Conservation (phyloP, 805 yeast species). For the Ogataea salicorniae region DNA sequence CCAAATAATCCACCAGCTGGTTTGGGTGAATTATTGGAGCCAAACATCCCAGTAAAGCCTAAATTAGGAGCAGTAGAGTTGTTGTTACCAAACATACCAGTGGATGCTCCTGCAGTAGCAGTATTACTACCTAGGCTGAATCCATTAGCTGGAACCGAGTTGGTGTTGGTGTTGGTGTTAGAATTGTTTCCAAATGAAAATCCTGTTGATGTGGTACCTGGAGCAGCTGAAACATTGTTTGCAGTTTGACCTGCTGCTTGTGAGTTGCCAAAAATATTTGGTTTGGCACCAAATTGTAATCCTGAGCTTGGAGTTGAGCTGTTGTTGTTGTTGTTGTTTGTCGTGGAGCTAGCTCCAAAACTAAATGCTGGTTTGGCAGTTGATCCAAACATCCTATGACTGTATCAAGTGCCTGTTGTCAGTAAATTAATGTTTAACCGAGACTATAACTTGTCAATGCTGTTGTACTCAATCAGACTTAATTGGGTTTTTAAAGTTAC, state of each 20-base stretch:
- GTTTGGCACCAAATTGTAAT: constrained; percentile 8
- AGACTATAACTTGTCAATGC: too few relatives aligned
- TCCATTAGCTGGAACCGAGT: constrained; percentile 1
- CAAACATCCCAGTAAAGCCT: too few relatives aligned
- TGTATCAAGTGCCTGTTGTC: not conserved
- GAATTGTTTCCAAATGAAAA: constrained; percentile 11
- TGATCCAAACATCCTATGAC: constrained; percentile 21
- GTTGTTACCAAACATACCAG: constrained; percentile 34
- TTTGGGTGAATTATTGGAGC: constrained; percentile 2
- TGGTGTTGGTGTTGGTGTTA: constrained; percentile 5
- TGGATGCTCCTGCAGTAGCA: constrained; percentile 34
- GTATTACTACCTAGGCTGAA: not conserved
- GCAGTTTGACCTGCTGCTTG: constrained; percentile 20
- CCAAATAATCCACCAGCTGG: constrained; percentile 4
- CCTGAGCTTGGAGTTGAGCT: constrained; percentile 2
- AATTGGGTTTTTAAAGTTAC: too few relatives aligned
- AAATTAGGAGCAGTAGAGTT: not conserved
- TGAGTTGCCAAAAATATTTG: constrained; percentile 24
- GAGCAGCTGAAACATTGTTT: constrained; percentile 12
- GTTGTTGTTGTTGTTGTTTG: constrained; percentile 1
- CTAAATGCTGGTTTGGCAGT: constrained; percentile 19
- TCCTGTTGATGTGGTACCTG: constrained; percentile 7
- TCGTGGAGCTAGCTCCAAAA: constrained; percentile 15
- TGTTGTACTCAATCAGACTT: too few relatives aligned
- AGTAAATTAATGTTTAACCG: not conserved